These are phyloP conservation scores for Rubus idaeus DNA, from an alignment of 306 rosid species.

Conservation along the genomic window DNA sequence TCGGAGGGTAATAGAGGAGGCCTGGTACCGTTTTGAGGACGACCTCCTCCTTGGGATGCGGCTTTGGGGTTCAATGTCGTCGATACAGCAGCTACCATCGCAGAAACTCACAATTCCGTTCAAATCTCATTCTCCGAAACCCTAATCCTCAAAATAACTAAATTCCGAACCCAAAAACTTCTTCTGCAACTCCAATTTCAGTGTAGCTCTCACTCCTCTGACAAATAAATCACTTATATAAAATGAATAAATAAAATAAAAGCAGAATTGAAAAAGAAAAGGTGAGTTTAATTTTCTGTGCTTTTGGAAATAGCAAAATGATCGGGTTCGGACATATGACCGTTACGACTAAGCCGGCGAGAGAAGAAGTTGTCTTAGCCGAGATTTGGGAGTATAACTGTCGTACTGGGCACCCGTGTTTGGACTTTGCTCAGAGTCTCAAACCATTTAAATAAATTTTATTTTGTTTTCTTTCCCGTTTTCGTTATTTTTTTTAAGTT, in stretches of 20 bases:
- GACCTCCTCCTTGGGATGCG: constrained; percentile 40
- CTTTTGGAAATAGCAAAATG: constrained; percentile 14
- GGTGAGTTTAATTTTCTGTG: not conserved
- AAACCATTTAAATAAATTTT: constrained; percentile 6
- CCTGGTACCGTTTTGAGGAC: constrained; percentile 49
- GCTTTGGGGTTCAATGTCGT: constrained; percentile 53
- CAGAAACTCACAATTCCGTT: constrained; percentile 19
- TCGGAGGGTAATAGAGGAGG: constrained; percentile 81
- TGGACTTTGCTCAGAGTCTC: not conserved
- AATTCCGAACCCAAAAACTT: not conserved
- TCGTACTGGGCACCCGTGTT: constrained; percentile 31
- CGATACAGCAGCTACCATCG: constrained; percentile 78
- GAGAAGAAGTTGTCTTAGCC: constrained; percentile 21
- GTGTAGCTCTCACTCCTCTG: not conserved
- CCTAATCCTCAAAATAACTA: constrained; percentile 20
- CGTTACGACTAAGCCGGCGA: constrained; percentile 32
- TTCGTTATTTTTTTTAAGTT: not conserved
- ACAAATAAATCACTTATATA: not conserved
- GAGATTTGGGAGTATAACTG: constrained; percentile 62
- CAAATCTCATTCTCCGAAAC: constrained; percentile 39
- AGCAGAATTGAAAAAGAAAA: not conserved
- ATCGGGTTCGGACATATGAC: constrained; percentile 21
- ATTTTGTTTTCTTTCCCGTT: not conserved
- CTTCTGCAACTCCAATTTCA: not conserved
- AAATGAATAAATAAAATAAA: not conserved